A percentile compares a stretch with the other conserved stretches of the same genome.
phyloP scores from a whole-genome alignment of 768 basidiomycete genomes.

The Amanita inopinata region DNA sequence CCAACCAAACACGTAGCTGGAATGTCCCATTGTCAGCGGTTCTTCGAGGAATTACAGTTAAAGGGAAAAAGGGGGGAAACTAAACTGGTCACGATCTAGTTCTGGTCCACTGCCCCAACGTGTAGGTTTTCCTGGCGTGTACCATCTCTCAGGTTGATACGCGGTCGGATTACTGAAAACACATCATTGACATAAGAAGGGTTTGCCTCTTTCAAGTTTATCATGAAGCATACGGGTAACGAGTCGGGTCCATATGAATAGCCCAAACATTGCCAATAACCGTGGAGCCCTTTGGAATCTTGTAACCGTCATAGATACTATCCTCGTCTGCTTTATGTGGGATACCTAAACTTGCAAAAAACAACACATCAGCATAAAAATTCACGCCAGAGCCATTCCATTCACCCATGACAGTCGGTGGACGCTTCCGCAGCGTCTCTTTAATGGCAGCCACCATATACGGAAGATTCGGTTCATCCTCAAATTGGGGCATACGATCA shows the following conservation, averaged over 20 bases:
- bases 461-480: constrained; percentile 6
- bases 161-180: constrained; percentile 16
- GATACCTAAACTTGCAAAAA: constrained; percentile 11
- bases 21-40: not conserved
- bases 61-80: too few relatives aligned
- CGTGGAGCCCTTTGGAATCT: constrained; percentile 14
- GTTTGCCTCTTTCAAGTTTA: not conserved
- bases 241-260: constrained; percentile 18
- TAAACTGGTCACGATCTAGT: constrained; percentile 16
- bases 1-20: constrained; percentile 29
- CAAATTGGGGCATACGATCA: constrained; percentile 7
- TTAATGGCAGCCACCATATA: constrained; percentile 15
- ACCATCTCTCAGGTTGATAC: constrained; percentile 24
- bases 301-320: not conserved
- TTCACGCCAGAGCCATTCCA: too few relatives aligned
- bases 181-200: not conserved
- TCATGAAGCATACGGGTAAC: constrained; percentile 13
- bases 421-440: constrained; percentile 15
- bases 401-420: constrained; percentile 14
- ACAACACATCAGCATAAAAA: too few relatives aligned
- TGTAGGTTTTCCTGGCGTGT: constrained; percentile 13
- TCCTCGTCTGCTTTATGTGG: constrained; percentile 14
- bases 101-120: constrained; percentile 18
- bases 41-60: too few relatives aligned
- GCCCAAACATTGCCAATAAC: constrained; percentile 17